A percentile compares a stretch with the other conserved stretches of the same genome.
Conservation (phyloP, 257 asterid species). For the Solanum sparsipilum region DNA sequence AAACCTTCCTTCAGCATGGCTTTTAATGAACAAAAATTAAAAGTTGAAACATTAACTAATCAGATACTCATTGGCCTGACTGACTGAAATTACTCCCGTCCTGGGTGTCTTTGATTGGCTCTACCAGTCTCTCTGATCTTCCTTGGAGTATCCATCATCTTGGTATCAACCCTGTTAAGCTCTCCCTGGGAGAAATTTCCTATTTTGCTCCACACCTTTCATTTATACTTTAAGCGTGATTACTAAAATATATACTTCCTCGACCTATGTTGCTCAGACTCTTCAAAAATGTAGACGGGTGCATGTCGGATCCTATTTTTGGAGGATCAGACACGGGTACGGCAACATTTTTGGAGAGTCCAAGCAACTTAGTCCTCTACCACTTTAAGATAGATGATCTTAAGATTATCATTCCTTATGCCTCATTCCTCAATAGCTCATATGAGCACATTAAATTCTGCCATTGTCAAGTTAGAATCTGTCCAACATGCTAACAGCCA, state of each 20-base stretch:
- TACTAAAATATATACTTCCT: background rate
- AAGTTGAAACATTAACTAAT: background rate
- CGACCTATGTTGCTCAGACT: background rate
- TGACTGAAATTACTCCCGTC: background rate
- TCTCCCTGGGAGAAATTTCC: background rate
- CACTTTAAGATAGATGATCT: background rate
- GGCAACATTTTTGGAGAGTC: no score
- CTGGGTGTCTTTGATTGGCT: background rate
- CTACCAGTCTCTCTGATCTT: background rate
- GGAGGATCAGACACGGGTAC: no score
- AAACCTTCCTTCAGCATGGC: background rate
- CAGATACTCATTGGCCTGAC: background rate
- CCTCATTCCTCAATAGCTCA: background rate
- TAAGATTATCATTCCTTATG: background rate
- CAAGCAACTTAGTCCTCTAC: no score
- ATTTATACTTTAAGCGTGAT: background rate
- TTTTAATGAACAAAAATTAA: background rate
- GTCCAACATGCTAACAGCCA: no score
- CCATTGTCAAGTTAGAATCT: background rate
- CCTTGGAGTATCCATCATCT: background rate
- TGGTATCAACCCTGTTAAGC: background rate
- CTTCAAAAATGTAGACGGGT: no score
- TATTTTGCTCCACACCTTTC: background rate
- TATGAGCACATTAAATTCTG: background rate
- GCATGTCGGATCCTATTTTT: no score